phyloP scores from a whole-genome alignment of 169 alveolate species.

The Eimeria falciformis region DNA sequence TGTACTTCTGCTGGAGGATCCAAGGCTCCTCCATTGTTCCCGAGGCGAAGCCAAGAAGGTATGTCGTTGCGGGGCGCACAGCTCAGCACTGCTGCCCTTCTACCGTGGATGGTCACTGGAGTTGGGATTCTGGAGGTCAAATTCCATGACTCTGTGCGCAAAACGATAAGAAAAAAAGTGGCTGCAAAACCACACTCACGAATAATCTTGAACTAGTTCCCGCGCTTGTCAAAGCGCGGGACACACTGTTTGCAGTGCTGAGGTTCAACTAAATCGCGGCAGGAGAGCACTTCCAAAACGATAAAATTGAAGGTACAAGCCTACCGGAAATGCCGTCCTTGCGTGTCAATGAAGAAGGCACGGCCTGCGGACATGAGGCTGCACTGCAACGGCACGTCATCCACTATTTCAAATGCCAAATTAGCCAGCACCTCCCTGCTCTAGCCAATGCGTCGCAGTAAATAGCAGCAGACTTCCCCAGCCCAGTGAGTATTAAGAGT shows the following conservation, averaged over 20 bases:
- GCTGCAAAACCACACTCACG: no score
- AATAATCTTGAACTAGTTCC: no score
- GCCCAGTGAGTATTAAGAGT: no score
- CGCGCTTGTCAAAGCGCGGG: no score
- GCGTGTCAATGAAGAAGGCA: conserved; percentile 57
- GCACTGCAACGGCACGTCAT: background rate
- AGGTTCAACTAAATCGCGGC: background rate
- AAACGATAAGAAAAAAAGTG: no score
- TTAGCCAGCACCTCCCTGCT: no score
- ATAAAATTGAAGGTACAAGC: background rate
- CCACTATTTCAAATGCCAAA: no score
- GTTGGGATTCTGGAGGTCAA: background rate
- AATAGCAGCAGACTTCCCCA: no score
- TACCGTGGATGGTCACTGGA: background rate
- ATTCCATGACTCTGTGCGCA: conserved; percentile 33
- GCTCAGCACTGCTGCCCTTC: background rate
- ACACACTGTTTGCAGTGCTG: no score
- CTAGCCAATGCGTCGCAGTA: no score
- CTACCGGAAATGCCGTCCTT: conserved; percentile 69
- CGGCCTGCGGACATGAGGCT: conserved; percentile 44
- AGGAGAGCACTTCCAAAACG: background rate
- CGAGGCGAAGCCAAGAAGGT: background rate
- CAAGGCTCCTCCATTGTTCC: no score
- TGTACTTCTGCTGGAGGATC: no score
- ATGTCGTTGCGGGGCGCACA: background rate